Evolutionary conservation across 2,329 filamentous ascomycete species (phyloP).

Genomic region (Phoma sp.): DNA sequence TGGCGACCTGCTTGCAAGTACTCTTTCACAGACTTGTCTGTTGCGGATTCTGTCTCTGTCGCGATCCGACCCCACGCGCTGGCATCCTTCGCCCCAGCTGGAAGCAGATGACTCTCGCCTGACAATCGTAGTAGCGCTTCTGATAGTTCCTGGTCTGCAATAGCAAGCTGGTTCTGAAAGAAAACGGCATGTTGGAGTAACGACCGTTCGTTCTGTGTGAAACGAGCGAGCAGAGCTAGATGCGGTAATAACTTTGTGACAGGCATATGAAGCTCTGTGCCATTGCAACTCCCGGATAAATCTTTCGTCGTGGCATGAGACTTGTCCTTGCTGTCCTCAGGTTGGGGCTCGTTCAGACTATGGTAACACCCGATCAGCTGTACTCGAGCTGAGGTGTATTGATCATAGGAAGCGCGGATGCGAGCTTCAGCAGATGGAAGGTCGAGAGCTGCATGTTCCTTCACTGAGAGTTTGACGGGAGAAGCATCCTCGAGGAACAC

Average conservation of each 20-base stretch:
- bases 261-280: conserved; percentile 8
- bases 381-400: conserved; percentile 37
- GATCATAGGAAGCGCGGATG: conserved; percentile 39
- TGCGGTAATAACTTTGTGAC: conserved; percentile 41
- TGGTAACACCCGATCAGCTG: conserved; percentile 29
- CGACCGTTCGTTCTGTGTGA: conserved; percentile 35
- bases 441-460: conserved; percentile 13
- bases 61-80: conserved; percentile 36
- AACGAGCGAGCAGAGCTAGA: conserved; percentile 35
- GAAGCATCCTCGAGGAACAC: conserved; percentile 44
- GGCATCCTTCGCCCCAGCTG: conserved; percentile 39
- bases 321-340: not conserved
- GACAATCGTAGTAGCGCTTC: conserved; percentile 43
- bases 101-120: conserved; percentile 48
- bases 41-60: conserved; percentile 27
- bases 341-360: conserved; percentile 23
- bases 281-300: not conserved
- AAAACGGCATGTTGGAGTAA: conserved; percentile 45
- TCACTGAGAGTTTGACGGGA: conserved; percentile 34
- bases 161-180: conserved; percentile 40
- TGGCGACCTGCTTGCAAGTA: conserved; percentile 30
- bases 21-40: conserved; percentile 24
- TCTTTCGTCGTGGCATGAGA: not conserved
- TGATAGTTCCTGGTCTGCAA: conserved; percentile 37
- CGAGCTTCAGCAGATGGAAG: conserved; percentile 29